phyloP scores from a whole-genome alignment of 768 basidiomycete species.

The Gloeopeniophorella convolvens region DNA sequence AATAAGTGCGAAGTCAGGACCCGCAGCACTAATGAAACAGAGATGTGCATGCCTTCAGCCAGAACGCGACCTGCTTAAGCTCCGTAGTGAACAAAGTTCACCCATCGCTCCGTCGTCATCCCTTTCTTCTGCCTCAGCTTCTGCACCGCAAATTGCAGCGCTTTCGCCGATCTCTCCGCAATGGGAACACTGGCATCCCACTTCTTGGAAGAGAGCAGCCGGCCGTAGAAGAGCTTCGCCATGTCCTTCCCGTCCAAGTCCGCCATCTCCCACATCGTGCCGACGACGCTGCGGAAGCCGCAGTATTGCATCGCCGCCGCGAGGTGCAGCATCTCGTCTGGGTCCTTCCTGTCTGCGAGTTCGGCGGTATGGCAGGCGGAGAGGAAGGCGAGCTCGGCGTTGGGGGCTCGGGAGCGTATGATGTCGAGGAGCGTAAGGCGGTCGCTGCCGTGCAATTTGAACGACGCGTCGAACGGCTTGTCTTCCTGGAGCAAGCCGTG shows the following conservation, averaged over 20 bases:
- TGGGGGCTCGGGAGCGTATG: background rate
- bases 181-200: background rate
- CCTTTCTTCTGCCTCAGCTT: conserved; percentile 3
- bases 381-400: conserved; percentile 9
- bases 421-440: conserved; percentile 1
- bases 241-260: conserved; percentile 11
- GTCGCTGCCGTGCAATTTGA: background rate
- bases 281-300: conserved; percentile 19
- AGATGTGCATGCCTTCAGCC: too few species aligned
- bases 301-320: conserved; percentile 14
- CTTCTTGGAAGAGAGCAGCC: background rate
- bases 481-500: background rate
- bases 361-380: conserved; percentile 1
- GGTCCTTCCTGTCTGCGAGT: background rate
- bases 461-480: background rate
- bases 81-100: conserved; percentile 11
- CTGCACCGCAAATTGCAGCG: background rate
- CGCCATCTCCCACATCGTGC: conserved; percentile 16
- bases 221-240: conserved; percentile 1
- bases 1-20: too few species aligned
- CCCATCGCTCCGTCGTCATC: conserved; percentile 6
- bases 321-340: conserved; percentile 10
- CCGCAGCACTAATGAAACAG: too few species aligned
- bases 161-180: background rate
- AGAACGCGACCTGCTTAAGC: background rate